Base-by-base conservation (phyloP, 2,329 filamentous ascomycete species). In the Albifimbria verrucaria region DNA sequence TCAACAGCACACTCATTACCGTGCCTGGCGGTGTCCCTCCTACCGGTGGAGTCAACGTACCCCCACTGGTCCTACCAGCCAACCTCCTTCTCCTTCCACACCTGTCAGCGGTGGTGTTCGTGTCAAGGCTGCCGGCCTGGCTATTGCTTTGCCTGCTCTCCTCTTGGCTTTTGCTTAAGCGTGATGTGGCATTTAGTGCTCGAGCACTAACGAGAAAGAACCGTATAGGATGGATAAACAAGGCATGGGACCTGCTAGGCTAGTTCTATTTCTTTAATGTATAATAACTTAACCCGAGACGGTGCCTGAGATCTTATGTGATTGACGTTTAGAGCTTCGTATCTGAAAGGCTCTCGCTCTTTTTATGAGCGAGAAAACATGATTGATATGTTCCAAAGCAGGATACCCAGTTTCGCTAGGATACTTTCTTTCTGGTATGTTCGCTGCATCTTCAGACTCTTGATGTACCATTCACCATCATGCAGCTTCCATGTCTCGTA, bases 401-500 rank as follows among this genome's bases (percentile, higher is more conserved):
- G 18, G 7, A 43, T 7, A 10, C 43, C 43, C 48, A 54, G 11
- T n/a, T 50, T 43, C 10, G 55, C 28, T 7, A 60, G 22, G n/a
- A 59, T 3, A 4, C 57, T 54, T 49, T 48, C 45, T 43, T 62
- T 58, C 54, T 60, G 56, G 41, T 61, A 63, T 9, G 59, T 59
- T 4, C 62, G 54, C 50, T 51, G 21, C 60, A 64, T 55, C 11
- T 26, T 48, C 23, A 65, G 44, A n/a, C 57, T 56, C 47, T 56
- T 41, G 22, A 64, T 55, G 6, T 57, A 59, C 63, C 63, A 64
- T 23, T 60, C 45, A 15, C 58, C 61, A 25, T 59, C 59, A 10
- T 59, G 57, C 6, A 52, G 44, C 52, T 55, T 61, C 62, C 58
- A 61, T 6, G 59, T 59, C 48, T 61, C 59, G 39, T 59, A 52